Evolutionary conservation across 1,284 basidiomycete species (phyloP).

Genomic region (Trichosporon sp.): DNA sequence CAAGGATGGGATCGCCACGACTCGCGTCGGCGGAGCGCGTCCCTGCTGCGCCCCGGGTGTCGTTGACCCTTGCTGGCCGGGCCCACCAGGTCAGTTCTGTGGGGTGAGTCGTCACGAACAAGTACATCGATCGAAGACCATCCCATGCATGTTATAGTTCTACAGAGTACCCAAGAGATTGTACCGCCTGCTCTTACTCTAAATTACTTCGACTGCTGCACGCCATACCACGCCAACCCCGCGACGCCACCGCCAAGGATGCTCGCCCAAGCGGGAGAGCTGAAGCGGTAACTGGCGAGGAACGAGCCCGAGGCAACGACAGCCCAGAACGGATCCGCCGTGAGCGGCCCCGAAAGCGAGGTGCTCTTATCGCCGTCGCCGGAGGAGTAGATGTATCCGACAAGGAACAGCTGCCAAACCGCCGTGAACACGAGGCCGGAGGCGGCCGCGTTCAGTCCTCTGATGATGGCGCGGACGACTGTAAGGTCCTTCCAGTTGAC

Average conservation of each 20-base stretch:
- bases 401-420: conserved; percentile 61
- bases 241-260: conserved; percentile 55
- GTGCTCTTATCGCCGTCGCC: conserved; percentile 42
- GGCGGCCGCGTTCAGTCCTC: conserved; percentile 64
- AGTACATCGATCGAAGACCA: neutral
- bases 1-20: no score
- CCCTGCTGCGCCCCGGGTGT: no score
- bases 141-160: neutral
- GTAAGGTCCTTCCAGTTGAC: conserved; percentile 57
- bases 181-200: neutral
- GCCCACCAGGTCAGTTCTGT: no score
- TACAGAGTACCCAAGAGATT: neutral
- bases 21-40: no score
- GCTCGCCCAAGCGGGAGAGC: conserved; percentile 53
- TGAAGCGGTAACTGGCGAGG: conserved; percentile 52
- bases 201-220: conserved; percentile 29
- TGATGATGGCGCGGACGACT: conserved; percentile 58
- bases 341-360: conserved; percentile 50
- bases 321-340: conserved; percentile 59
- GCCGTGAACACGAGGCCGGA: conserved; percentile 64
- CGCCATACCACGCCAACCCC: conserved; percentile 58
- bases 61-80: no score
- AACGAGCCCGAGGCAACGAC: conserved; percentile 54
- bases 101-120: no score
- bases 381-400: conserved; percentile 48